Conservation (phyloP, 1,284 basidiomycete genomes). For the Albatrellus sp. region DNA sequence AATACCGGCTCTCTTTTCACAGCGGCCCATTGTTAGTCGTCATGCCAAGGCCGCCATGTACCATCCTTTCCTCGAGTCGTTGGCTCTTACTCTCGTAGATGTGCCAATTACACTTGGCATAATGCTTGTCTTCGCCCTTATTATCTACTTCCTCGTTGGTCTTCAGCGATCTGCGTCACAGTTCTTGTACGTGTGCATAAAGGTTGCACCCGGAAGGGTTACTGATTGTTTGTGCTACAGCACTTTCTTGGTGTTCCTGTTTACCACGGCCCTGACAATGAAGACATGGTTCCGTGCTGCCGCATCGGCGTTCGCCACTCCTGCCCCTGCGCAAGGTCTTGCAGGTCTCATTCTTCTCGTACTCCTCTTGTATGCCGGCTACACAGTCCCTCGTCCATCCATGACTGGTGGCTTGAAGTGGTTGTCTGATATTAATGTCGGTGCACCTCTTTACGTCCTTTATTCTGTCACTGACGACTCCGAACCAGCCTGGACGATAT, state of each 20-base stretch:
- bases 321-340: conserved; percentile 46
- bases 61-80: conserved; percentile 51
- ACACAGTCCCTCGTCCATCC: conserved; percentile 33
- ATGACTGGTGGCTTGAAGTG: conserved; percentile 58
- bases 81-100: conserved; percentile 63
- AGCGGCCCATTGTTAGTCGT: conserved; percentile 60
- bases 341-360: conserved; percentile 40
- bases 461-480: conserved; percentile 2
- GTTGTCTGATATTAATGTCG: conserved; percentile 50
- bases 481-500: conserved; percentile 30
- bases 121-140: conserved; percentile 34
- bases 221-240: conserved; percentile 18
- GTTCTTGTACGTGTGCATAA: conserved; percentile 37
- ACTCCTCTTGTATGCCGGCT: conserved; percentile 36
- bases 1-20: conserved; percentile 58
- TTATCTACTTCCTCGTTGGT: conserved; percentile 59
- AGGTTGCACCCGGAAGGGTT: neutral
- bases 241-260: conserved; percentile 39
- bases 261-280: conserved; percentile 39
- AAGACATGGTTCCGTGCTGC: conserved; percentile 49
- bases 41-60: conserved; percentile 50
- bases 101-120: conserved; percentile 49
- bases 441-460: conserved; percentile 16
- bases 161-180: conserved; percentile 37
- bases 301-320: conserved; percentile 38